Conservation (phyloP, 2,329 filamentous ascomycete species). For the Penicillium sp. region DNA sequence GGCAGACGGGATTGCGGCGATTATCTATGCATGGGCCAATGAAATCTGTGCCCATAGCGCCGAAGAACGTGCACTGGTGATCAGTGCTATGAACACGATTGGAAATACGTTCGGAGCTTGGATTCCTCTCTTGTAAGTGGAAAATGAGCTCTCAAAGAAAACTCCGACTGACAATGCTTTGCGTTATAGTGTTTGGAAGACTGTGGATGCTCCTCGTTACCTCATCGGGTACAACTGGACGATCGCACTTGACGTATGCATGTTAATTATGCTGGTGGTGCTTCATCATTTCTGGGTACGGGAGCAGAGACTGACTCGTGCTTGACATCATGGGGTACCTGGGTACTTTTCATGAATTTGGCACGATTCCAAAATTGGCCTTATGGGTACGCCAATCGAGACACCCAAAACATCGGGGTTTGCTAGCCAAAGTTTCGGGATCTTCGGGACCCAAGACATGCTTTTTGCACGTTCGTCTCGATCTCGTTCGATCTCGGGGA, state of each 20-base stretch:
- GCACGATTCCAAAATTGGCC: not conserved
- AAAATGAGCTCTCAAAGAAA: not conserved
- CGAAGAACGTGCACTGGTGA: constrained; percentile 24
- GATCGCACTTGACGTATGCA: constrained; percentile 29
- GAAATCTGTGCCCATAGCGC: constrained; percentile 35
- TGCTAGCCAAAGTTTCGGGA: not conserved
- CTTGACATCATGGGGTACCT: not conserved
- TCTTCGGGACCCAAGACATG: not conserved
- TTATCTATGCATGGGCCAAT: constrained; percentile 26
- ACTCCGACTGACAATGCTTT: not conserved
- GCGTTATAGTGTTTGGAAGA: constrained; percentile 25
- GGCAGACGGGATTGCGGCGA: constrained; percentile 21
- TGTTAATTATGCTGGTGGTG: constrained; percentile 23
- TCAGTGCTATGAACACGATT: constrained; percentile 31
- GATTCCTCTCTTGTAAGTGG: constrained; percentile 25
- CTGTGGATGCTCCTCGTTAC: constrained; percentile 29
- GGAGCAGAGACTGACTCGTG: constrained; percentile 8
- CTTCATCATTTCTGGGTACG: constrained; percentile 18
- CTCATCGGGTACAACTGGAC: constrained; percentile 31
- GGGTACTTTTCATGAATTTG: not conserved
- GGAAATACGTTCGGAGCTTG: constrained; percentile 33
- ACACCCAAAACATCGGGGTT: not conserved
- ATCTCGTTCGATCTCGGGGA: not conserved
- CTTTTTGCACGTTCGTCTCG: not conserved
- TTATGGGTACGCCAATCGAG: not conserved